Conservation (phyloP, 129 eudicot genomes). For the Silybum marianum region DNA sequence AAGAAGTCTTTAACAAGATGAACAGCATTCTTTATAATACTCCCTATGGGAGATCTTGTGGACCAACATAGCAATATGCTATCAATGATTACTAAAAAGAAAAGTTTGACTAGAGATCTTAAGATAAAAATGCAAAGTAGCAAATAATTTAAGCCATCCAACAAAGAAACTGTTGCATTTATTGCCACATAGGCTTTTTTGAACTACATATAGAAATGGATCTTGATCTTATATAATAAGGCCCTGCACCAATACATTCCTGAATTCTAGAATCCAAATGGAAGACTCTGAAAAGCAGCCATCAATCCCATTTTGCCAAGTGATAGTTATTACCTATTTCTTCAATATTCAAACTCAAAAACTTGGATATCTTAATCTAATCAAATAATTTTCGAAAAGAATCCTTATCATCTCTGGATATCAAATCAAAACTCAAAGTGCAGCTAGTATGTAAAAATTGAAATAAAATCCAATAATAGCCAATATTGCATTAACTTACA, state of each 20-base stretch:
- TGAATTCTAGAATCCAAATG: not conserved
- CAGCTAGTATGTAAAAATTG: not conserved
- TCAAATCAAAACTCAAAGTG: not conserved
- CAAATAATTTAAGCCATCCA: not conserved
- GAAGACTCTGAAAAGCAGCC: not conserved
- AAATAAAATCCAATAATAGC: not conserved
- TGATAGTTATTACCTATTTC: not conserved
- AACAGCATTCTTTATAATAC: not conserved
- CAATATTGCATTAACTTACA: conserved; percentile 38
- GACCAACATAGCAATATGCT: not conserved
- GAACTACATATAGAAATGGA: not conserved
- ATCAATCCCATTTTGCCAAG: not conserved
- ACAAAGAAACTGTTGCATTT: not conserved
- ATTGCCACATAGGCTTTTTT: not conserved
- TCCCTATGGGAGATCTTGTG: not conserved
- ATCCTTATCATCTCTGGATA: not conserved
- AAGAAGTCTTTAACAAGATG: not conserved
- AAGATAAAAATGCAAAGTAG: not conserved
- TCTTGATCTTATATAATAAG: not conserved
- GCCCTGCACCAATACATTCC: not conserved
- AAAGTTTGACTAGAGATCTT: not conserved
- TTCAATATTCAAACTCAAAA: not conserved
- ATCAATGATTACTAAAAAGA: not conserved
- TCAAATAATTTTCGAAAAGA: not conserved
- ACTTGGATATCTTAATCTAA: not conserved